Base-by-base conservation (phyloP, 208 protist genomes). In the Perkinsela sp. region DNA sequence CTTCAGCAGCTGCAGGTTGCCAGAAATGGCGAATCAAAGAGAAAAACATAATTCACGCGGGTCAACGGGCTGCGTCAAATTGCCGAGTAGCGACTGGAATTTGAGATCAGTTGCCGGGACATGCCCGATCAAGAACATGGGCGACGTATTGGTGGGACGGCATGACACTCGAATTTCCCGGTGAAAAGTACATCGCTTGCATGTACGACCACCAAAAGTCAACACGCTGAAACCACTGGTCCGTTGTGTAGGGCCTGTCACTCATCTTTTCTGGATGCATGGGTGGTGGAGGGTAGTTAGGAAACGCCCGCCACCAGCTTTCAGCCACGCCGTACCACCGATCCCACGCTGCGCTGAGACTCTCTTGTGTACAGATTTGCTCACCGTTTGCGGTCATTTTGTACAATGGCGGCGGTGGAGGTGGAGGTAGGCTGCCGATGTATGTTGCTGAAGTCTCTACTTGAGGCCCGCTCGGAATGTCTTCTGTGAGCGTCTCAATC, bases 151-250 rank as follows among this genome's bases (percentile, higher is more conserved):
- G 40, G 40, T 22, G 6, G 6, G 40, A 6, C 13, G 40, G 40
- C 40, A 57, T 57, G 40, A n/a, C 22, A 22, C 22, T 6, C 13
- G 22, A 6, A 57, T 57, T 57, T 22, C 40, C 40, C 22, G 40
- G 40, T n/a, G 40, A 57, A 22, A 57, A 57, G 22, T 57, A 57
- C 13, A 57, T 22, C 13, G 40, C 40, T 57, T 57, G 40, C 40
- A 57, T 57, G 22, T 57, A 57, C 13, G 40, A 57, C 40, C 40
- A 57, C 40, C 40, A 57, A 57, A 57, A 57, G 40, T 57, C 40
- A 22, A 57, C 22, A n/a, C 40, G 40, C 6, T 22, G 40, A 57
- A n/a, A 57, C 40, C 40, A 57, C 40, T 57, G 40, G 6, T 57
- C 40, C 13, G 22, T 6, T 22, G 40, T 57, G 22, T 57, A 57